These are phyloP conservation scores for Xylaria nigripes DNA, from an alignment of 495 filamentous ascomycete species.

Conservation along the genomic window DNA sequence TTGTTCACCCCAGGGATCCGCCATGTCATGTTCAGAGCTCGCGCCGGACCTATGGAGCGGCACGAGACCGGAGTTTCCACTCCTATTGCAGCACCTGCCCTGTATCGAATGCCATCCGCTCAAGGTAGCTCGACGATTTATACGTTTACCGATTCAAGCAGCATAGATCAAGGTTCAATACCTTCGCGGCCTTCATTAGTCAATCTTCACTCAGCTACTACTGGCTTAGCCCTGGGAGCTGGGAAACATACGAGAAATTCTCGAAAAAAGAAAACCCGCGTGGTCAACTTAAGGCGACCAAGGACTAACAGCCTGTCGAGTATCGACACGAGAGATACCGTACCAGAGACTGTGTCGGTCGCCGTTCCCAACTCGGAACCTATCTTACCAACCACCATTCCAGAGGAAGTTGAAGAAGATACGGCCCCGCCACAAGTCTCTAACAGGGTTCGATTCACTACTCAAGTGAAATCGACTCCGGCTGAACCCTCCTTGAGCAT, in stretches of 20 bases:
- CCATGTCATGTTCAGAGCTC: conserved; percentile 83
- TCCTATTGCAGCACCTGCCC: conserved; percentile 43
- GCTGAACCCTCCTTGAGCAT: conserved; percentile 24
- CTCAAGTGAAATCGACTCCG: conserved; percentile 18
- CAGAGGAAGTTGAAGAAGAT: conserved; percentile 51
- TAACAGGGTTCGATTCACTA: conserved; percentile 36
- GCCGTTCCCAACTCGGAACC: conserved; percentile 44
- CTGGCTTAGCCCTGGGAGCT: conserved; percentile 56
- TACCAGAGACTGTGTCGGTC: conserved; percentile 31
- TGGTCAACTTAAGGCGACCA: conserved; percentile 75
- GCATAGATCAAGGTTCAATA: conserved; percentile 40
- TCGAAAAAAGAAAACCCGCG: conserved; percentile 82
- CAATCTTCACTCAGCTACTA: conserved; percentile 43
- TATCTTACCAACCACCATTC: conserved; percentile 32
- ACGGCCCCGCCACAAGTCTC: conserved; percentile 36
- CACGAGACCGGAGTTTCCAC: conserved; percentile 51
- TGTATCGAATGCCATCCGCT: conserved; percentile 55
- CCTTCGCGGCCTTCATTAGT: conserved; percentile 40
- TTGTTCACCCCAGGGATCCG: conserved; percentile 75
- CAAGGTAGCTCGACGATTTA: conserved; percentile 54
- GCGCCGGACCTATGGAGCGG: conserved; percentile 73
- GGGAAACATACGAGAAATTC: conserved; percentile 57
- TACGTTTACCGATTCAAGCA: conserved; percentile 50
- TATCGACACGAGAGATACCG: conserved; percentile 36
- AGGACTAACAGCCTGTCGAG: conserved; percentile 49